Evolutionary conservation across 768 basidiomycete species (phyloP).

Genomic region (Tylopilus cervinicoccineus): DNA sequence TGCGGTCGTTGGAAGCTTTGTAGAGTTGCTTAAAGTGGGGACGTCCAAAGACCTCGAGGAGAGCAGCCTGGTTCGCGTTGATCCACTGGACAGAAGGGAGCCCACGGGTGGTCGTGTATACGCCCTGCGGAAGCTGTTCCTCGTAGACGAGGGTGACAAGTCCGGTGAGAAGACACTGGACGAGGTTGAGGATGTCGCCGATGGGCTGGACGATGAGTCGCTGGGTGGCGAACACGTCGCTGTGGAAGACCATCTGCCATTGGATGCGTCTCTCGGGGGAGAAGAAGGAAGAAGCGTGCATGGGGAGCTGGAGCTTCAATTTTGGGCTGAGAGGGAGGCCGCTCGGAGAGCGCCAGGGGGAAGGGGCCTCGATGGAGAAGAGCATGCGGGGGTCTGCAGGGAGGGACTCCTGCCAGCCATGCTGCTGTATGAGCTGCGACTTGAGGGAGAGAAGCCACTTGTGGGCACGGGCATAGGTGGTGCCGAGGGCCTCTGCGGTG

Average conservation of each 20-base stretch:
- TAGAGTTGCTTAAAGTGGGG: slow-evolving; percentile 69
- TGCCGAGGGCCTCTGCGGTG: slow-evolving; percentile 76
- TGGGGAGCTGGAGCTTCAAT: slow-evolving; percentile 67
- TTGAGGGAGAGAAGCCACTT: slow-evolving; percentile 68
- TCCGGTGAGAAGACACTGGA: slow-evolving; percentile 73
- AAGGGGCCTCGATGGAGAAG: slow-evolving; percentile 73
- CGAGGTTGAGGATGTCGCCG: slow-evolving; percentile 62
- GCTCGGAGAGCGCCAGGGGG: slow-evolving; percentile 72
- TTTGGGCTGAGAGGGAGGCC: slow-evolving; percentile 76
- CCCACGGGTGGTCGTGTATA: slow-evolving; percentile 72
- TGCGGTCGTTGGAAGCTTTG: slow-evolving; percentile 67
- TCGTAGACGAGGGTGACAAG: slow-evolving; percentile 70
- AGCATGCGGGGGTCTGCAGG: slow-evolving; percentile 67
- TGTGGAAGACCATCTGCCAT: slow-evolving; percentile 89
- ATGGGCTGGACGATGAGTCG: slow-evolving; percentile 65
- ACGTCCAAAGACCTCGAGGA: slow-evolving; percentile 71
- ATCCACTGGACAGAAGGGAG: slow-evolving; percentile 79
- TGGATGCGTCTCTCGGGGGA: slow-evolving; percentile 79
- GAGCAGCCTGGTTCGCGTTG: slow-evolving; percentile 58
- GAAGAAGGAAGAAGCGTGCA: slow-evolving; percentile 82
- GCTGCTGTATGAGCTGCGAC: slow-evolving; percentile 56
- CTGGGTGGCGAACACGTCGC: slow-evolving; percentile 68
- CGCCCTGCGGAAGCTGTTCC: slow-evolving; percentile 65
- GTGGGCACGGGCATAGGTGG: slow-evolving; percentile 77
- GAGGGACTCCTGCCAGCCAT: slow-evolving; percentile 64